These are phyloP conservation scores for Malassezia globosa DNA, from an alignment of 1,284 basidiomycete genomes.

Conservation along the genomic window DNA sequence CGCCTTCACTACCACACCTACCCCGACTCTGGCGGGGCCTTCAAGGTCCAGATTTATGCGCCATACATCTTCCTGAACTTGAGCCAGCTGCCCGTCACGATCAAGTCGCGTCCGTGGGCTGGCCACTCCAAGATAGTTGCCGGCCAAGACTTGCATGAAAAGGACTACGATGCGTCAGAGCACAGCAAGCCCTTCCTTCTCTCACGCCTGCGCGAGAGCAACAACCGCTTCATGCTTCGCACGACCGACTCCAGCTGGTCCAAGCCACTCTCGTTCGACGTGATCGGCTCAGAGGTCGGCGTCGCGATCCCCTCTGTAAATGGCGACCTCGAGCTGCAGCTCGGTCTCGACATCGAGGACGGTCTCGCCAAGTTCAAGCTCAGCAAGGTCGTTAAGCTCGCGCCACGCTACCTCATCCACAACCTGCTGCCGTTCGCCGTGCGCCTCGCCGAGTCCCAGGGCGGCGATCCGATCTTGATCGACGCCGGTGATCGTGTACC, in stretches of 20 bases:
- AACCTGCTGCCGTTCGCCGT: constrained; percentile 65
- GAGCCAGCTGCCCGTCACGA: constrained; percentile 70
- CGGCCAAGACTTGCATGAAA: constrained; percentile 54
- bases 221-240: constrained; percentile 73
- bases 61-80: constrained; percentile 91
- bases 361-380: constrained; percentile 85
- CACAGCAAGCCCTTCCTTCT: constrained; percentile 54
- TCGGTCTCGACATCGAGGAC: constrained; percentile 84
- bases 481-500: constrained; percentile 56
- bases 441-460: constrained; percentile 72
- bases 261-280: constrained; percentile 56
- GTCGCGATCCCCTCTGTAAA: constrained; percentile 62
- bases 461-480: constrained; percentile 48
- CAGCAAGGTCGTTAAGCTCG: constrained; percentile 81
- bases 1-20: constrained; percentile 68
- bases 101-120: constrained; percentile 65
- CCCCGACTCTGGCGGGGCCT: constrained; percentile 87
- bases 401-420: constrained; percentile 80
- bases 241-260: constrained; percentile 86
- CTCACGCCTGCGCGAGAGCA: constrained; percentile 65
- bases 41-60: constrained; percentile 90
- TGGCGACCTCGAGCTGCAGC: constrained; percentile 66
- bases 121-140: constrained; percentile 70
- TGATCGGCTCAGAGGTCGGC: constrained; percentile 76
- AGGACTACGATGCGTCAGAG: constrained; percentile 44